Evolutionary conservation across 495 filamentous ascomycete genomes (phyloP).

Genomic region (Barbatosphaeria neglecta): DNA sequence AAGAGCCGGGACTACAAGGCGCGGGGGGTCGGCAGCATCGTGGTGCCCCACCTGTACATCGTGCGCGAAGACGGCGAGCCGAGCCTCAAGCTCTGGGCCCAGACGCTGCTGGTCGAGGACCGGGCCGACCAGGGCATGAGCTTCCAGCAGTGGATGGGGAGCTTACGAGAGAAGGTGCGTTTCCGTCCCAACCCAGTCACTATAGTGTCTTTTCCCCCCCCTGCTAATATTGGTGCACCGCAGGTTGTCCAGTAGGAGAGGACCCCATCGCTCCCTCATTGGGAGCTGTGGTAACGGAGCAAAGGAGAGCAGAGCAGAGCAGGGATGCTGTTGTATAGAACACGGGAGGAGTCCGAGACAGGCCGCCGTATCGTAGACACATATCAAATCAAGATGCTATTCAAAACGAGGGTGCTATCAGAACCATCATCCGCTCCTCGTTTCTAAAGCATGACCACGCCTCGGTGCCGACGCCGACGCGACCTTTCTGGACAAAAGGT

Average conservation of each 20-base stretch:
- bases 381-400: too few relatives aligned
- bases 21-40: slow-evolving; percentile 80
- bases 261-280: too few relatives aligned
- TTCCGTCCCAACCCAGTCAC: background rate
- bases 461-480: too few relatives aligned
- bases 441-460: too few relatives aligned
- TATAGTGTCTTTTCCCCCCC: background rate
- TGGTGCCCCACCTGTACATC: slow-evolving; percentile 84
- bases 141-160: slow-evolving; percentile 84
- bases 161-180: slow-evolving; percentile 90
- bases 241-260: background rate
- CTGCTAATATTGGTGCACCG: too few relatives aligned
- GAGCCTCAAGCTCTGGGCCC: slow-evolving; percentile 88
- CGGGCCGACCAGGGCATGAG: slow-evolving; percentile 88
- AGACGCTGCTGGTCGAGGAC: slow-evolving; percentile 92
- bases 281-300: too few relatives aligned
- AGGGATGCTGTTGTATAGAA: background rate
- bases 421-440: too few relatives aligned
- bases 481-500: too few relatives aligned
- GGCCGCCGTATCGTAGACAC: background rate
- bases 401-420: too few relatives aligned
- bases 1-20: slow-evolving; percentile 82
- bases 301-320: background rate
- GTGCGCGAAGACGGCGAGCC: slow-evolving; percentile 94
- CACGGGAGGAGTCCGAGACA: background rate